Conservation (phyloP, 2,329 filamentous ascomycete genomes). For the Lasiodiplodia hormozganensis region DNA sequence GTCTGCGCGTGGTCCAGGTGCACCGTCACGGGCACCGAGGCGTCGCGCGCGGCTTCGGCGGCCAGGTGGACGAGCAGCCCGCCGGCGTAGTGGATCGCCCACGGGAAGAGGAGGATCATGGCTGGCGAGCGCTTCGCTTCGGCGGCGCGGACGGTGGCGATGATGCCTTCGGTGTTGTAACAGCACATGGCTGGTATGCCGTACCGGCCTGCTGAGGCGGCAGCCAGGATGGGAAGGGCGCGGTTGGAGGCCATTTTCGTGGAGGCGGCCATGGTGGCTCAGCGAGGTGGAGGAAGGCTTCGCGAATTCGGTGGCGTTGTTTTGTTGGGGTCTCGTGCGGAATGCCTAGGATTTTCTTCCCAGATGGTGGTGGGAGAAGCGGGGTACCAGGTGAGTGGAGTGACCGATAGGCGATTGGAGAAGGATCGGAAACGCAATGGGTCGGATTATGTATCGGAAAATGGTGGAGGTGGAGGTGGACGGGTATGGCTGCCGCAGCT, state of each 20-base stretch:
- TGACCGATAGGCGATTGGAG: neutral
- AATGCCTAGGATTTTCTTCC: neutral
- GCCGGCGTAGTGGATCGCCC: conserved; percentile 73
- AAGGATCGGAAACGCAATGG: neutral
- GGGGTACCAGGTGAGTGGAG: neutral
- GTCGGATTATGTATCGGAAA: conserved; percentile 1
- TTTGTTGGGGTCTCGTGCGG: neutral
- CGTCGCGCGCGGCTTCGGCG: conserved; percentile 62
- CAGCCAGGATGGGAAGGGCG: conserved; percentile 59
- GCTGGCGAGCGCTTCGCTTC: conserved; percentile 71
- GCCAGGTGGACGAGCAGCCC: conserved; percentile 55
- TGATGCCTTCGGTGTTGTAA: conserved; percentile 75
- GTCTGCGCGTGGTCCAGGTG: conserved; percentile 73
- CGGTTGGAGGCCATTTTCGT: conserved; percentile 18
- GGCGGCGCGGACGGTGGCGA: conserved; percentile 72
- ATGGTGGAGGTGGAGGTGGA: conserved; percentile 1
- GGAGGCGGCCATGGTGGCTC: conserved; percentile 3
- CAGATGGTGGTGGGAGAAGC: neutral
- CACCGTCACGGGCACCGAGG: conserved; percentile 66
- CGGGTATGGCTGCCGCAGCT: neutral
- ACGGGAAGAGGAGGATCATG: conserved; percentile 77
- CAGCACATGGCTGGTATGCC: conserved; percentile 67
- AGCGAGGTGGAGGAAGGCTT: neutral
- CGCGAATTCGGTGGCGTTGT: neutral
- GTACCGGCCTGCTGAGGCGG: conserved; percentile 63